phyloP scores from a whole-genome alignment of 768 basidiomycete genomes.

The Leccinum fibrillosum region DNA sequence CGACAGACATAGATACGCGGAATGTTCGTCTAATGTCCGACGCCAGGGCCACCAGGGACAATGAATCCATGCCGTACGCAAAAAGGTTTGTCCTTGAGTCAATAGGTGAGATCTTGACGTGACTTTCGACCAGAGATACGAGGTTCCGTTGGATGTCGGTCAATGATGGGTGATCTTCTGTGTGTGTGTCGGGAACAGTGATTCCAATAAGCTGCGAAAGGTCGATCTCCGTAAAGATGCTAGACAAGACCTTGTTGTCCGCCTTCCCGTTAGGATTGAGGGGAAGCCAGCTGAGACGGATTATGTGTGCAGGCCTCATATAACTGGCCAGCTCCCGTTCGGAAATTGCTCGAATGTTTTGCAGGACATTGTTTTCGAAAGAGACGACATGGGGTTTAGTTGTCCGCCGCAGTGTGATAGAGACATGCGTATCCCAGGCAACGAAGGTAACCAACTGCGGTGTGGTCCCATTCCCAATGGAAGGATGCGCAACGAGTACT shows the following conservation, averaged over 20 bases:
- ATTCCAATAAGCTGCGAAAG: conserved; percentile 21
- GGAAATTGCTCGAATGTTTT: conserved; percentile 30
- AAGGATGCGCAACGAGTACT: conserved; percentile 41
- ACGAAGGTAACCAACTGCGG: conserved; percentile 45
- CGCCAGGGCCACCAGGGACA: conserved; percentile 24
- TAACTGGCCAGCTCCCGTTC: conserved; percentile 44
- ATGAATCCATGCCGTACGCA: conserved; percentile 33
- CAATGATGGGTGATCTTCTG: not conserved
- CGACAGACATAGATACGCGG: conserved; percentile 18
- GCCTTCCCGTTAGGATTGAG: conserved; percentile 39
- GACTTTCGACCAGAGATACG: conserved; percentile 30
- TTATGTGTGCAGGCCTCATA: conserved; percentile 50
- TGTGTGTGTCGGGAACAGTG: not conserved
- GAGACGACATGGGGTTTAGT: conserved; percentile 25
- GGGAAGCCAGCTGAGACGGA: conserved; percentile 47
- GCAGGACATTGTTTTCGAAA: conserved; percentile 32
- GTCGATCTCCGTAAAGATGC: conserved; percentile 23
- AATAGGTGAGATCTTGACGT: conserved; percentile 15
- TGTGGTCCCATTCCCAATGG: conserved; percentile 34
- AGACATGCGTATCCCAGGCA: conserved; percentile 36
- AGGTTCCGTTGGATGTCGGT: conserved; percentile 37
- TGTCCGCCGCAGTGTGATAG: conserved; percentile 38
- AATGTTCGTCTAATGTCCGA: conserved; percentile 22
- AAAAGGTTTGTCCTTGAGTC: conserved; percentile 29
- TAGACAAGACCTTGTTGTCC: conserved; percentile 28